Conservation (phyloP, 192 early-diverging fungal genomes). For the Chytriomyces sp. region DNA sequence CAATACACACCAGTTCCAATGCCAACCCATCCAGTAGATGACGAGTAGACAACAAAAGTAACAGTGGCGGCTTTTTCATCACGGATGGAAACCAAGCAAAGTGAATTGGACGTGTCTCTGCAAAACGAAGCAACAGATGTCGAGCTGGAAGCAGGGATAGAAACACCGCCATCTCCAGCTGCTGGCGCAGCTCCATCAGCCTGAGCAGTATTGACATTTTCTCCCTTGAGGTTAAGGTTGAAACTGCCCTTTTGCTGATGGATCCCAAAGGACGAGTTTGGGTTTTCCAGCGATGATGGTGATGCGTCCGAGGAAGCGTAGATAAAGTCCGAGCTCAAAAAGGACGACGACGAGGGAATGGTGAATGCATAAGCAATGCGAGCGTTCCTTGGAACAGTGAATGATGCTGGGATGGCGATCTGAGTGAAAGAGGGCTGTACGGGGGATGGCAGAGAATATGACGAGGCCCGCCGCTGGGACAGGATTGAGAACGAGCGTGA, state of each 20-base stretch:
- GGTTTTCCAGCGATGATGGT: not conserved
- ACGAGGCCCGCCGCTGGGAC: not conserved
- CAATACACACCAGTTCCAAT: constrained; percentile 27
- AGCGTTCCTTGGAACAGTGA: not conserved
- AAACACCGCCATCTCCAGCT: not conserved
- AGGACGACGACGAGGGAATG: too few species aligned
- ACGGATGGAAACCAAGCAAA: not conserved
- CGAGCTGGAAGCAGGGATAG: not conserved
- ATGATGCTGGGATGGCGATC: not conserved
- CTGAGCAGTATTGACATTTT: not conserved
- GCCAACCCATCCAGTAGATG: constrained; percentile 3
- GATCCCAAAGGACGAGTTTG: not conserved
- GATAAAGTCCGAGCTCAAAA: not conserved
- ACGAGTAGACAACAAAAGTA: constrained; percentile 1
- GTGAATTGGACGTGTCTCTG: not conserved
- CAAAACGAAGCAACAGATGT: not conserved
- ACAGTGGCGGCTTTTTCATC: not conserved
- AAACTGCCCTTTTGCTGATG: not conserved
- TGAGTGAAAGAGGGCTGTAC: not conserved
- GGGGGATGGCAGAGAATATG: not conserved
- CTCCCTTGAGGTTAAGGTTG: not conserved
- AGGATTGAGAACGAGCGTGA: not conserved
- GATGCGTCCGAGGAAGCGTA: not conserved
- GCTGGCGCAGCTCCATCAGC: not conserved
- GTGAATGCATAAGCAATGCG: not conserved